A percentile compares a stretch with the other conserved stretches of the same genome.
Conservation (phyloP, 1,139 yeast species). For the Hyphopichia buzzinii region DNA sequence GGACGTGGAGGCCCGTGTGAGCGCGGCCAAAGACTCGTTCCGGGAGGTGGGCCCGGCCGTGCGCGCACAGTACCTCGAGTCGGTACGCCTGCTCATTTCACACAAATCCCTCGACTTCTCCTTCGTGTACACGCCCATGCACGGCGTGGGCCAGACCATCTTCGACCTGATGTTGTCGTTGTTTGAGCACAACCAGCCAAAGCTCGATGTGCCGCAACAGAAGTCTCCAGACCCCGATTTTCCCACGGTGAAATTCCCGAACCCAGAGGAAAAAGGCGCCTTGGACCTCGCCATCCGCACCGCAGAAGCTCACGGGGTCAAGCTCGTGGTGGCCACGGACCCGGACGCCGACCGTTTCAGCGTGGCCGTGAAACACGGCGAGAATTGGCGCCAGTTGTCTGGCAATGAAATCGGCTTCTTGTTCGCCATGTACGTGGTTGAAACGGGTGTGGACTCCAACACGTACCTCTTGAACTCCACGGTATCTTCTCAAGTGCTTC, state of each 20-base stretch:
- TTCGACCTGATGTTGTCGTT: constrained; percentile 31
- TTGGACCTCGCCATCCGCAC: constrained; percentile 62
- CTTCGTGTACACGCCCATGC: constrained; percentile 90
- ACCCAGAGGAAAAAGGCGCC: constrained; percentile 96
- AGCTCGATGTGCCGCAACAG: constrained; percentile 53
- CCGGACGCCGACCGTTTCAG: constrained; percentile 97
- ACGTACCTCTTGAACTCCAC: constrained; percentile 80
- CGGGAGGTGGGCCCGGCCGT: constrained; percentile 29
- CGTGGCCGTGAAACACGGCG: constrained; percentile 50
- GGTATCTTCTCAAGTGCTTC: constrained; percentile 81
- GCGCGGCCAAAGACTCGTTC: constrained; percentile 6
- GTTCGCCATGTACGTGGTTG: constrained; percentile 66
- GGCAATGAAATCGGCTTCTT: constrained; percentile 90
- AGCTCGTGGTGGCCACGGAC: constrained; percentile 80
- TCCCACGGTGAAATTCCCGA: constrained; percentile 85
- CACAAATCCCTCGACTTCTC: constrained; percentile 24
- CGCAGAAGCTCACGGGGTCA: constrained; percentile 47
- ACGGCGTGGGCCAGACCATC: constrained; percentile 79
- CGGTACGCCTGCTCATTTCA: constrained; percentile 29
- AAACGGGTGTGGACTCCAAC: constrained; percentile 30
- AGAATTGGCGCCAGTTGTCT: constrained; percentile 72
- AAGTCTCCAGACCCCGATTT: constrained; percentile 77
- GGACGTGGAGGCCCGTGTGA: constrained; percentile 31
- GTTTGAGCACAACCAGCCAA: constrained; percentile 29
- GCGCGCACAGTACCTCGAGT: constrained; percentile 32